Conservation (phyloP, 805 yeast species). For the Saturnispora mendoncae region DNA sequence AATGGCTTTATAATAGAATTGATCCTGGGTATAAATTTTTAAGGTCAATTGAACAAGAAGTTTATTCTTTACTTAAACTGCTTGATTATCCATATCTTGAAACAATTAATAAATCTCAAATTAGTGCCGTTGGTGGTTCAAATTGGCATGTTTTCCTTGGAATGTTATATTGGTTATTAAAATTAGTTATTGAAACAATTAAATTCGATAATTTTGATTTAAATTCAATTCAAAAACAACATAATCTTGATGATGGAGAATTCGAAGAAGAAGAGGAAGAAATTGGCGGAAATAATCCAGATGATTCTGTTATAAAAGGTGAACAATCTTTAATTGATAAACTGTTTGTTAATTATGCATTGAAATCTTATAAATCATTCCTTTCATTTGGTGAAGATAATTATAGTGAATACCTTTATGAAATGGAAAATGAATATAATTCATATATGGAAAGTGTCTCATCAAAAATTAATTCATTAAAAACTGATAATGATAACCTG, state of each 20-base stretch:
- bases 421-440: conserved; percentile 49
- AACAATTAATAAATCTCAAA: conserved; percentile 71
- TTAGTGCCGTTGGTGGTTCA: conserved; percentile 85
- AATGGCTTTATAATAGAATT: conserved; percentile 64
- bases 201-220: conserved; percentile 30
- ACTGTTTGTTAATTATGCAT: conserved; percentile 40
- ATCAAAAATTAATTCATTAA: conserved; percentile 35
- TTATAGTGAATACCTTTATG: conserved; percentile 43
- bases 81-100: conserved; percentile 76
- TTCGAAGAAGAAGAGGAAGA: neutral
- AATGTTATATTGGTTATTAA: conserved; percentile 73
- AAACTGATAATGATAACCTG: conserved; percentile 33
- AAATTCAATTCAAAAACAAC: conserved; percentile 19
- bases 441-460: conserved; percentile 41
- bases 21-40: conserved; percentile 74
- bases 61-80: conserved; percentile 53
- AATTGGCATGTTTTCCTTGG: conserved; percentile 82
- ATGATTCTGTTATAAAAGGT: conserved; percentile 21
- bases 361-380: conserved; percentile 59
- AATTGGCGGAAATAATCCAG: conserved; percentile 17
- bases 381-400: conserved; percentile 53
- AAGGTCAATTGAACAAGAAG: conserved; percentile 65
- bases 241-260: conserved; percentile 10
- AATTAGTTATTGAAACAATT: conserved; percentile 38
- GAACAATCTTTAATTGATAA: conserved; percentile 25